Percentiles rank a stretch among this genome's conserved stretches.
phyloP scores from a whole-genome alignment of 305 asterid species.

The Caryopteris hybrid region DNA sequence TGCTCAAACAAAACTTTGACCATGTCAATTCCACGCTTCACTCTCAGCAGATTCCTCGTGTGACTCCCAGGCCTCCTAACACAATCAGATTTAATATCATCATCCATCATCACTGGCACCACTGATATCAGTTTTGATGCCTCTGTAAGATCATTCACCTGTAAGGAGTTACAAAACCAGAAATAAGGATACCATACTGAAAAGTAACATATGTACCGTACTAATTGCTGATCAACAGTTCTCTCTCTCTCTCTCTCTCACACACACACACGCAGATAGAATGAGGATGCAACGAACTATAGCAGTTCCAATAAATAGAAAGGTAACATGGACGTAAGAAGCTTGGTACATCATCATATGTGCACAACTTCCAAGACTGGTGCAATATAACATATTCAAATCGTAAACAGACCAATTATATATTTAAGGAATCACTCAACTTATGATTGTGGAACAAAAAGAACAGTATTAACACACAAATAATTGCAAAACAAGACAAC shows the following conservation, averaged over 20 bases:
- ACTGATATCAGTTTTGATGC: conserved; percentile 62
- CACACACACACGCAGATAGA: no score
- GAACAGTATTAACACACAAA: neutral
- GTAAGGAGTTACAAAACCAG: conserved; percentile 1
- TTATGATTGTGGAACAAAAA: neutral
- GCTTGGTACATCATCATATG: neutral
- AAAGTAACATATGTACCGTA: neutral
- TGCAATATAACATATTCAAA: neutral
- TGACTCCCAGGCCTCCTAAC: conserved; percentile 83
- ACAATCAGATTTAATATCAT: conserved; percentile 63
- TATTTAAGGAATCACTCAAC: neutral
- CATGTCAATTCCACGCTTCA: conserved; percentile 95
- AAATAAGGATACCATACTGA: neutral
- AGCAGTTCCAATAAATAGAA: neutral
- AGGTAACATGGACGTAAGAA: neutral
- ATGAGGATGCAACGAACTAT: neutral
- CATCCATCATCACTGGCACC: conserved; percentile 72
- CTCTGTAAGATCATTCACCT: conserved; percentile 79
- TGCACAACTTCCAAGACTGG: neutral
- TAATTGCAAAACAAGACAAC: neutral
- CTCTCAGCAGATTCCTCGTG: conserved; percentile 86
- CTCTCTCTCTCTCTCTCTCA: neutral
- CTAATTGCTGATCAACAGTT: neutral
- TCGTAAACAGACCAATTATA: neutral
- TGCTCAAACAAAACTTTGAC: conserved; percentile 83